A percentile compares a stretch with the other conserved stretches of the same genome.
phyloP scores from a whole-genome alignment of 106 monocot species.

The Amphibolis antarctica region DNA sequence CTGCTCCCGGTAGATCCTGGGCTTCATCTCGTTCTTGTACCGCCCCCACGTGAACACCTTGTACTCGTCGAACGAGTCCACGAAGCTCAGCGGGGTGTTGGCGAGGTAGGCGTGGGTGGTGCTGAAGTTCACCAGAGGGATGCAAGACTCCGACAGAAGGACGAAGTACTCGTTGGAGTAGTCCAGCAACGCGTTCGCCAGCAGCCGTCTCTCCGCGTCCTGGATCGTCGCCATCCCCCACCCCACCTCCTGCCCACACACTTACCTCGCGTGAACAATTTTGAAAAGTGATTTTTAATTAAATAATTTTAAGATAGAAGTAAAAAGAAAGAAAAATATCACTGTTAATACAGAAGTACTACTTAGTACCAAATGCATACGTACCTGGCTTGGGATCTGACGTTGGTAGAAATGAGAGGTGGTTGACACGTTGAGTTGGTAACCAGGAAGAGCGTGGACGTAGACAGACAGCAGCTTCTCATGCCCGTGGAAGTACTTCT shows the following conservation, averaged over 20 bases:
- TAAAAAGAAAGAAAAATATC: neutral
- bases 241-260: neutral
- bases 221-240: constrained; percentile 3
- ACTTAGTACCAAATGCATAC: neutral
- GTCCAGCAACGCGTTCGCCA: constrained; percentile 13
- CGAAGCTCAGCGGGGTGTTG: constrained; percentile 4
- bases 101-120: constrained; percentile 4
- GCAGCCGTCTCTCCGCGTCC: constrained; percentile 8
- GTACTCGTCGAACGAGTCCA: constrained; percentile 10
- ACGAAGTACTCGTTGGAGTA: constrained; percentile 11
- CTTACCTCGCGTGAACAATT: no score
- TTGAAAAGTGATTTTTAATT: no score
- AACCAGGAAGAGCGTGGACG: constrained; percentile 12
- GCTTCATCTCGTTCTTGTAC: constrained; percentile 1
- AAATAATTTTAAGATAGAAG: neutral
- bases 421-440: constrained; percentile 8
- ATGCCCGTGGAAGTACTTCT: constrained; percentile 16
- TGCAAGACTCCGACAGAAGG: constrained; percentile 13
- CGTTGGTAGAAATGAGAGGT: constrained; percentile 15
- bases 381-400: constrained; percentile 22
- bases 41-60: neutral
- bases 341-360: no score
- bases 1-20: neutral
- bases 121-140: constrained; percentile 9
- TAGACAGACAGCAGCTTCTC: constrained; percentile 19